A percentile compares a stretch with the other conserved stretches of the same genome.
Conservation (phyloP, 2,329 filamentous ascomycete genomes). For the Ilyonectria mors-panacis region DNA sequence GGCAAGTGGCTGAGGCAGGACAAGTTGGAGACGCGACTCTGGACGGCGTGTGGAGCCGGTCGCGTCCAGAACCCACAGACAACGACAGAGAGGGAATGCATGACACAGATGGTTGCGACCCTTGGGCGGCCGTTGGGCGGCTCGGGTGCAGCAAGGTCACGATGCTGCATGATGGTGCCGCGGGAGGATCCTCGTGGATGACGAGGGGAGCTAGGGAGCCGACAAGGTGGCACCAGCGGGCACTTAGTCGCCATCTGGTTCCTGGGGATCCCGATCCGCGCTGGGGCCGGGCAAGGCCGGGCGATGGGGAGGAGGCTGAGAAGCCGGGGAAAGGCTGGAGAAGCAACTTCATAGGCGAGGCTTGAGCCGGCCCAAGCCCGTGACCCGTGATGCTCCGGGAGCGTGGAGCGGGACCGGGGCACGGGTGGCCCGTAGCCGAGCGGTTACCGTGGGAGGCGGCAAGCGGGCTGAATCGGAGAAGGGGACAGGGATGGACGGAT, state of each 20-base stretch:
- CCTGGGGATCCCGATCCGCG: slow-evolving; percentile 49
- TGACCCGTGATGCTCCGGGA: slow-evolving; percentile 50
- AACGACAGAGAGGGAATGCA: slow-evolving; percentile 36
- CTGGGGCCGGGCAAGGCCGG: slow-evolving; percentile 47
- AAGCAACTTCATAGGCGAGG: slow-evolving; percentile 38
- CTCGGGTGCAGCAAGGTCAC: slow-evolving; percentile 35
- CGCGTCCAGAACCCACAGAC: slow-evolving; percentile 37
- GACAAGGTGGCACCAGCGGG: slow-evolving; percentile 27
- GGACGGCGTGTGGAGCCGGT: slow-evolving; percentile 41
- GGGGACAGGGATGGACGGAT: slow-evolving; percentile 40
- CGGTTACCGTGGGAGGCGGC: slow-evolving; percentile 42
- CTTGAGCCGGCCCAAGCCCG: slow-evolving; percentile 47
- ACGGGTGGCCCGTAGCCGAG: slow-evolving; percentile 44
- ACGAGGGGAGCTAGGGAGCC: slow-evolving; percentile 39
- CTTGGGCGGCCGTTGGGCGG: slow-evolving; percentile 32
- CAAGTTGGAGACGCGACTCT: slow-evolving; percentile 29
- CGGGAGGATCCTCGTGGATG: slow-evolving; percentile 38
- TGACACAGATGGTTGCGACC: slow-evolving; percentile 38
- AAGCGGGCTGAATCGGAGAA: slow-evolving; percentile 46
- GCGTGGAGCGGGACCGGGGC: slow-evolving; percentile 45
- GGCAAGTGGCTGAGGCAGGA: slow-evolving; percentile 34
- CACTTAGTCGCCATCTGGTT: slow-evolving; percentile 35
- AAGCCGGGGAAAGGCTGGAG: slow-evolving; percentile 46
- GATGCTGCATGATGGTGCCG: slow-evolving; percentile 45
- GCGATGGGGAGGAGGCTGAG: slow-evolving; percentile 46